Conservation (phyloP, 768 basidiomycete genomes). For the Auricularia sp. region DNA sequence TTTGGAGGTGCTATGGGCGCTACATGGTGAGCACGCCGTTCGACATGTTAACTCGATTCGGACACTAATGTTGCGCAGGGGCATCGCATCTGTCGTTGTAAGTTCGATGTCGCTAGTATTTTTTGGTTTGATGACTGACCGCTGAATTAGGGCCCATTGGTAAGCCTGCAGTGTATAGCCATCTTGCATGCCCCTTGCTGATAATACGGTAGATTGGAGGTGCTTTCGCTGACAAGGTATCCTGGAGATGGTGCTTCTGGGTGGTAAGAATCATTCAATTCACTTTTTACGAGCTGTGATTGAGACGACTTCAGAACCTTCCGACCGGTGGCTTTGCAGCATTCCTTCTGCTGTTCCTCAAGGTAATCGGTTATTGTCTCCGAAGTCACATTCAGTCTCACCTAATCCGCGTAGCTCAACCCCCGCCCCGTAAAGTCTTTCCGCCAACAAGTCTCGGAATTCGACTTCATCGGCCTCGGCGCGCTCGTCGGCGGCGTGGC, state of each 20-base stretch:
- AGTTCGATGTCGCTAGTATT: background rate
- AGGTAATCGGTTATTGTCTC: slow-evolving; percentile 16
- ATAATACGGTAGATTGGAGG: slow-evolving; percentile 9
- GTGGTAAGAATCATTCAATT: background rate
- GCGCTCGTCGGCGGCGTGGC: slow-evolving; percentile 59
- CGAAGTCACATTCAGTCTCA: background rate
- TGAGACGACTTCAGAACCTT: slow-evolving; percentile 4
- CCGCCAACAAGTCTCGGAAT: slow-evolving; percentile 47
- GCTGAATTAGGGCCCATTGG: background rate
- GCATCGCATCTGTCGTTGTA: background rate
- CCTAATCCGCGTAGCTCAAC: slow-evolving; percentile 33
- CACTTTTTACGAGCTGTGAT: background rate
- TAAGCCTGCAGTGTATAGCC: background rate
- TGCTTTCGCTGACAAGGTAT: slow-evolving; percentile 21
- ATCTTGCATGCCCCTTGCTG: background rate
- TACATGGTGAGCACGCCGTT: slow-evolving; percentile 49
- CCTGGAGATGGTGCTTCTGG: slow-evolving; percentile 32
- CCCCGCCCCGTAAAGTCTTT: slow-evolving; percentile 54
- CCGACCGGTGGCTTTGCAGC: slow-evolving; percentile 20
- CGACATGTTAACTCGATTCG: background rate
- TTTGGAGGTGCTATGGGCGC: slow-evolving; percentile 69
- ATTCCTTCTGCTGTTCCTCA: slow-evolving; percentile 63
- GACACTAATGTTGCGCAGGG: background rate
- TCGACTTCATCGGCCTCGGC: slow-evolving; percentile 62
- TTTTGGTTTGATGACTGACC: too few species aligned